Evolutionary conservation across 805 yeast species (phyloP).

Genomic region (Ogataea methanolica): DNA sequence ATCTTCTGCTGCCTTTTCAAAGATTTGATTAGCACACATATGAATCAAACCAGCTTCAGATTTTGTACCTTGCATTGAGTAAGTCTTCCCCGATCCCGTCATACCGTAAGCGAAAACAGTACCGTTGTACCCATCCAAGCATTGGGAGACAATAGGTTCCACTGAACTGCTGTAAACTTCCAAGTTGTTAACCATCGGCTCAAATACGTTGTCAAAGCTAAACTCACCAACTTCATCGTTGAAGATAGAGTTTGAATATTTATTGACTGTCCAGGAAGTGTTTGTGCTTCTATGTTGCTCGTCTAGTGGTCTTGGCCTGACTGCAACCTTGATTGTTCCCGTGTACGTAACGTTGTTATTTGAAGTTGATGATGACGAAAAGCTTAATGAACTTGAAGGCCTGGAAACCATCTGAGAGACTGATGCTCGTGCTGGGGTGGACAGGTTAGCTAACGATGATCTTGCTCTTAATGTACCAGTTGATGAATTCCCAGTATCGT

Average conservation of each 20-base stretch:
- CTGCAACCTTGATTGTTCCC: conserved; percentile 72
- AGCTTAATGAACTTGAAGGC: conserved; percentile 19
- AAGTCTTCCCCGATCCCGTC: conserved; percentile 92
- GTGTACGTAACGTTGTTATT: conserved; percentile 34
- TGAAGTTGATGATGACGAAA: conserved; percentile 1
- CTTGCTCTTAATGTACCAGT: conserved; percentile 12
- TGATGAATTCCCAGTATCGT: neutral
- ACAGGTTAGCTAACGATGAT: conserved; percentile 16
- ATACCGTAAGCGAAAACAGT: conserved; percentile 92
- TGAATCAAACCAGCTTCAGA: conserved; percentile 68
- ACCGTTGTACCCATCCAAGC: conserved; percentile 74
- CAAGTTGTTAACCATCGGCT: conserved; percentile 46
- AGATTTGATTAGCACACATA: conserved; percentile 58
- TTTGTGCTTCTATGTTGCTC: conserved; percentile 6
- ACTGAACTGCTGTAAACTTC: conserved; percentile 60
- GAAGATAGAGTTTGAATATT: conserved; percentile 34
- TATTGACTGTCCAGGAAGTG: conserved; percentile 43
- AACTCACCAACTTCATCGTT: conserved; percentile 59
- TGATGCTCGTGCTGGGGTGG: conserved; percentile 15
- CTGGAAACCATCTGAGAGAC: conserved; percentile 8
- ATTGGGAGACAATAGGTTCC: conserved; percentile 46
- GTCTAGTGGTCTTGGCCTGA: conserved; percentile 67
- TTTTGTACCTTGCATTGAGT: conserved; percentile 72
- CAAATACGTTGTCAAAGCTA: conserved; percentile 75
- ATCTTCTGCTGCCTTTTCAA: conserved; percentile 37